Conservation (phyloP, 2,329 filamentous ascomycete genomes). For the Fusarium phyllophilum region DNA sequence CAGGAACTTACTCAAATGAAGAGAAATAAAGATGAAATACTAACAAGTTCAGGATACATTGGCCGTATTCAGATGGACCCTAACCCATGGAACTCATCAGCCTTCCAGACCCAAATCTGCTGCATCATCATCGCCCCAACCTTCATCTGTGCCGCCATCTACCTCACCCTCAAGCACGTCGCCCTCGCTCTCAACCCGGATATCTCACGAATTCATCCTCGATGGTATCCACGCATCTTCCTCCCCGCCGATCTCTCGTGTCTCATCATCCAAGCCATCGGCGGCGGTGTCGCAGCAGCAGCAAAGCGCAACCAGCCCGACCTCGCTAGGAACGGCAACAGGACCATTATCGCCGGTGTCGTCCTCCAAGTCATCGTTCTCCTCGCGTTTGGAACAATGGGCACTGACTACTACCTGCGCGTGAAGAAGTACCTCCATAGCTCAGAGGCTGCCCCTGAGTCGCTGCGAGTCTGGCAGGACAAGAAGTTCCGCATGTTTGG, state of each 20-base stretch:
- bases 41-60: conserved; percentile 58
- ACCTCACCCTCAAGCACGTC: conserved; percentile 71
- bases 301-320: conserved; percentile 52
- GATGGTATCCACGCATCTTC: conserved; percentile 66
- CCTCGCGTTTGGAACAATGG: conserved; percentile 56
- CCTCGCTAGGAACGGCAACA: conserved; percentile 59
- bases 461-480: conserved; percentile 55
- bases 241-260: conserved; percentile 68
- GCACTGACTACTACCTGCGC: conserved; percentile 58
- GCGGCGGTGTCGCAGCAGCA: conserved; percentile 64
- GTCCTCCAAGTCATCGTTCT: conserved; percentile 64
- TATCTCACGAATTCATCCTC: conserved; percentile 62
- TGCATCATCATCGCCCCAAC: conserved; percentile 69
- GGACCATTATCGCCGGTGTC: conserved; percentile 64
- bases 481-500: conserved; percentile 56
- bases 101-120: conserved; percentile 69
- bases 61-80: conserved; percentile 60
- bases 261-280: conserved; percentile 67
- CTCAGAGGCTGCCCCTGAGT: conserved; percentile 45
- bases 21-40: not conserved
- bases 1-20: not conserved
- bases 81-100: conserved; percentile 64
- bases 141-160: conserved; percentile 70
- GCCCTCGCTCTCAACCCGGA: conserved; percentile 59
- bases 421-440: conserved; percentile 52